These are phyloP conservation scores for Aspergillus tubingensis DNA, from an alignment of 2,329 filamentous ascomycete genomes.

Conservation along the genomic window DNA sequence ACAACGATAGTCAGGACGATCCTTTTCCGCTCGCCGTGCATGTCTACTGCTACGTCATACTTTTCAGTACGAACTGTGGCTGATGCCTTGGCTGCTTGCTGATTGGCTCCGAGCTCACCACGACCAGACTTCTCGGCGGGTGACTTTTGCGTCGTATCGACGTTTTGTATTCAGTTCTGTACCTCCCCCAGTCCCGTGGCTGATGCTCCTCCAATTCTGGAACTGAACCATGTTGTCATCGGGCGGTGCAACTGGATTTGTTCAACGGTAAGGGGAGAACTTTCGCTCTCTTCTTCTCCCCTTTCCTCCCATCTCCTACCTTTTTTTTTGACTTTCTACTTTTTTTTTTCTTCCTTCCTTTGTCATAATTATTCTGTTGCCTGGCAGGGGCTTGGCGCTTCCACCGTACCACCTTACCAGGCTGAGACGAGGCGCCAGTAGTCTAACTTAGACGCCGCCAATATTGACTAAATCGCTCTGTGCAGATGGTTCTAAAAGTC, in stretches of 20 bases:
- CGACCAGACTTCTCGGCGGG: conserved; percentile 3
- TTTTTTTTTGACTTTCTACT: background rate
- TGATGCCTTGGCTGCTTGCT: conserved; percentile 2
- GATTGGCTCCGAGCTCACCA: conserved; percentile 11
- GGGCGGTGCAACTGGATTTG: background rate
- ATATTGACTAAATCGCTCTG: background rate
- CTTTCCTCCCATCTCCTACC: background rate
- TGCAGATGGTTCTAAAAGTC: background rate
- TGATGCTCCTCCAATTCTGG: background rate
- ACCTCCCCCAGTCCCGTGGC: background rate
- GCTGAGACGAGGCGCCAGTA: background rate
- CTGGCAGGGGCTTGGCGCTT: conserved; percentile 2
- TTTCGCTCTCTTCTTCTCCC: background rate
- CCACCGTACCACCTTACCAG: background rate
- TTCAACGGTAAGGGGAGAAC: background rate
- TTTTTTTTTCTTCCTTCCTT: background rate
- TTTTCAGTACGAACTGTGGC: conserved; percentile 13
- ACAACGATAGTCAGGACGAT: conserved; percentile 3
- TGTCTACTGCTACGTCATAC: conserved; percentile 13
- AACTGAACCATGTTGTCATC: background rate
- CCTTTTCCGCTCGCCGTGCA: background rate
- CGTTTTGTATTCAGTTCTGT: background rate
- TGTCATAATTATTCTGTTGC: conserved; percentile 8
- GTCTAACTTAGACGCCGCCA: background rate
- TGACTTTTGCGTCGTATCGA: conserved; percentile 16